A percentile compares a stretch with the other conserved stretches of the same genome.
These are phyloP conservation scores for Phytophthora hybrid DNA, from an alignment of 352 stramenopile species.

Conservation along the genomic window DNA sequence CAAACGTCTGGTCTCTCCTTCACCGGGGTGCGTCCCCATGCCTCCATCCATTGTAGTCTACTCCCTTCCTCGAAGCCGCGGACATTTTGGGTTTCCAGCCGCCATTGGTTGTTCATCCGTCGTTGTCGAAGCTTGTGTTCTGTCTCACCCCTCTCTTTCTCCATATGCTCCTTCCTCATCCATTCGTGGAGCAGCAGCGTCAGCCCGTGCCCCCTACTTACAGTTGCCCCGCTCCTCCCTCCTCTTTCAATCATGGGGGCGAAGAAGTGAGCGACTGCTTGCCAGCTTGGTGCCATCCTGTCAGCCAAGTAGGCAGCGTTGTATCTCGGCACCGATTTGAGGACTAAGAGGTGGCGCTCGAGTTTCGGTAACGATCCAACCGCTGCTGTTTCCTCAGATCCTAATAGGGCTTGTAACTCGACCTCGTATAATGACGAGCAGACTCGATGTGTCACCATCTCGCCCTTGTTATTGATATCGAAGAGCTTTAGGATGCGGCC, in stretches of 20 bases:
- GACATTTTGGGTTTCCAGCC: background rate
- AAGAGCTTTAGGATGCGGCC: too few species aligned
- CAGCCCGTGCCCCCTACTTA: background rate
- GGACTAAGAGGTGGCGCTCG: too few species aligned
- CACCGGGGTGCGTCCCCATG: background rate
- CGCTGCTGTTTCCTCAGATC: too few species aligned
- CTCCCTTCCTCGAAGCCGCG: background rate
- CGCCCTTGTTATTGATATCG: too few species aligned
- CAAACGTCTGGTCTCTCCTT: background rate
- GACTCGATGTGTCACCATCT: too few species aligned
- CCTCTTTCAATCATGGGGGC: background rate
- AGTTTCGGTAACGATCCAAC: too few species aligned
- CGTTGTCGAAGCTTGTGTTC: background rate
- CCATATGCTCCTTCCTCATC: too few species aligned
- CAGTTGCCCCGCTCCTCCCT: background rate
- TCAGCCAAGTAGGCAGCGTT: too few species aligned
- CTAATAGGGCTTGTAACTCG: too few species aligned
- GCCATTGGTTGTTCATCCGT: background rate
- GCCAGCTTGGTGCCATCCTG: background rate
- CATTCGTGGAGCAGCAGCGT: too few species aligned
- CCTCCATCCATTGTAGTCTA: background rate
- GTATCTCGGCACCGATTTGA: too few species aligned
- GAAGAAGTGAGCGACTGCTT: background rate
- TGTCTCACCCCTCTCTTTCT: background rate
- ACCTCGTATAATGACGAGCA: too few species aligned